These are phyloP conservation scores for Gossypium longicalyx DNA, from an alignment of 345 rosid genomes.

Conservation along the genomic window DNA sequence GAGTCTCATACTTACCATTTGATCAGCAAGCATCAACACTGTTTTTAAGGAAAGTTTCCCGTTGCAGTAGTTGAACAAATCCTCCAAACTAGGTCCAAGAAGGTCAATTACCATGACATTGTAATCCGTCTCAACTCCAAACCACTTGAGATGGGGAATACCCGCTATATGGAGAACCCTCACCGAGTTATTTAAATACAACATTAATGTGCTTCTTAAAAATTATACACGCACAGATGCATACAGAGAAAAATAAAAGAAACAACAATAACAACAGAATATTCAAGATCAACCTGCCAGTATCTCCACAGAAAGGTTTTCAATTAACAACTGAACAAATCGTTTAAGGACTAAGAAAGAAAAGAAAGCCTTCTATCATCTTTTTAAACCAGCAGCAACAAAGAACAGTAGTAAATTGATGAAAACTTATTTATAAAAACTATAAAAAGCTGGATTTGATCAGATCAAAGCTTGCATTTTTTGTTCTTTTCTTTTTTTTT, in stretches of 20 bases:
- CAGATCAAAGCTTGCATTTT: neutral
- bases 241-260: neutral
- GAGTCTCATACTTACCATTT: constrained; percentile 42
- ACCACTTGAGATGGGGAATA: constrained; percentile 84
- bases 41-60: constrained; percentile 68
- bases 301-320: neutral
- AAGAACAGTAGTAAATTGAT: neutral
- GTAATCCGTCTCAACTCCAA: constrained; percentile 76
- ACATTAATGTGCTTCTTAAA: neutral
- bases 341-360: neutral
- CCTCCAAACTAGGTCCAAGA: constrained; percentile 88
- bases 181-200: neutral
- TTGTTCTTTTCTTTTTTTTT: neutral
- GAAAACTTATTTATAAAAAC: neutral
- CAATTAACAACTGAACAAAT: neutral
- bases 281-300: neutral
- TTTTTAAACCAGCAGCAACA: constrained; percentile 1
- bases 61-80: constrained; percentile 72
- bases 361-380: neutral
- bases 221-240: too few relatives aligned
- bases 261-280: neutral
- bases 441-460: neutral
- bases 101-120: constrained; percentile 84
- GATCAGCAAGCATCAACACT: constrained; percentile 88
- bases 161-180: constrained; percentile 48